These are phyloP conservation scores for Hortiboletus campestris DNA, from an alignment of 768 basidiomycete genomes.

Conservation along the genomic window DNA sequence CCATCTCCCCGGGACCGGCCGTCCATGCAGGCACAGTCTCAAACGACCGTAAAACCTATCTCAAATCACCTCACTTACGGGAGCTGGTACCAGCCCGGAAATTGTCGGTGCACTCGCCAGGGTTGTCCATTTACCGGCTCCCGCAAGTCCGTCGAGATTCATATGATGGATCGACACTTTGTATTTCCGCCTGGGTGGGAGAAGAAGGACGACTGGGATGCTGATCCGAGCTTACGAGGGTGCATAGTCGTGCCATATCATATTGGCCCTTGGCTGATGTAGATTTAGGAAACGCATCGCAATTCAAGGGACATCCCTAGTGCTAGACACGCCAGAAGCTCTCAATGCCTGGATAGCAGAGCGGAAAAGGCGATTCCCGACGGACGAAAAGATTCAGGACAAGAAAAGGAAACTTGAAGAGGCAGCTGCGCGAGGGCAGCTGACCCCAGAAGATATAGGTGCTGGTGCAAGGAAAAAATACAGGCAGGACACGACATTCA, in stretches of 20 bases:
- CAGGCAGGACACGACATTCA: constrained; percentile 24
- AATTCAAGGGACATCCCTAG: constrained; percentile 76
- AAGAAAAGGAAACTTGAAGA: constrained; percentile 80
- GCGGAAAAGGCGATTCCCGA: constrained; percentile 85
- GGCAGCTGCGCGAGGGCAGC: constrained; percentile 77
- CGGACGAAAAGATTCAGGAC: constrained; percentile 62
- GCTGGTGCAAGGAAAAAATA: constrained; percentile 43
- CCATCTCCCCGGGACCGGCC: constrained; percentile 1
- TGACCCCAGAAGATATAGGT: constrained; percentile 47
- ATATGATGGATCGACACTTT: constrained; percentile 90
- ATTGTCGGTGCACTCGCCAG: constrained; percentile 54
- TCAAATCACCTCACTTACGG: constrained; percentile 21
- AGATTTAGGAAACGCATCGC: constrained; percentile 59
- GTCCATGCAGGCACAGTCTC: constrained; percentile 1
- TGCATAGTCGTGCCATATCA: constrained; percentile 29
- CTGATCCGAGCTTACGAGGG: constrained; percentile 82
- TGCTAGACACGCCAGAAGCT: constrained; percentile 78
- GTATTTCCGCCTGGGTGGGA: constrained; percentile 78
- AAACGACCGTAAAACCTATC: constrained; percentile 10
- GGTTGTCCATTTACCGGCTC: constrained; percentile 72
- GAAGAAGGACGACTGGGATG: constrained; percentile 68
- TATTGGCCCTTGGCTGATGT: constrained; percentile 6
- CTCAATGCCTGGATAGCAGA: constrained; percentile 86
- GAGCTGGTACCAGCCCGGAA: constrained; percentile 66
- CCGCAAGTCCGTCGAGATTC: constrained; percentile 66